Evolutionary conservation across 2,329 filamentous ascomycete species (phyloP), one percentile per base, ranked within the genome.

Genomic region (Corynespora cassiicola): DNA sequence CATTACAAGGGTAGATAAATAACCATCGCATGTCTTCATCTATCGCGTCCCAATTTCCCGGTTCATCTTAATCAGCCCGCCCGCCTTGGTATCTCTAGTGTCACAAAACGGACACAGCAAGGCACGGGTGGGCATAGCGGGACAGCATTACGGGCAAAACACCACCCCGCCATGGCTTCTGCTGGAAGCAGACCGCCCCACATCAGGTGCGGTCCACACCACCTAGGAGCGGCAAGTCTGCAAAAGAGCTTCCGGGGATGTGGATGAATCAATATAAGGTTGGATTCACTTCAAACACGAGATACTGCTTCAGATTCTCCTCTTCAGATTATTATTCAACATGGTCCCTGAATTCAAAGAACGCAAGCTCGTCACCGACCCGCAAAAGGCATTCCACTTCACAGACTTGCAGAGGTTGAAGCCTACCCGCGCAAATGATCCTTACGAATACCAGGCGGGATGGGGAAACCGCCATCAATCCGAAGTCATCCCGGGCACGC

Each of bases 401-500:
- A 67, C 66, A 16, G 66, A 69, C 42, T 57, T 68, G 8, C 65
- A 68, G 32, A 51, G 63, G 47, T 46, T 63, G 21, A 68, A 68
- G 45, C 64, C 65, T 16, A 69, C 65, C 18, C 56, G 65, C 18
- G 60, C 50, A 23, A 68, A 69, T 39, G 65, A 70, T 41, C 65
- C 66, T 9, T 69, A 70, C 42, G 58, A 66, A 14, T 70, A 69
- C 22, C 59, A 64, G 39, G 53, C 61, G 39, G 66, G 66, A 47
- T 70, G 62, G 61, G 61, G 63, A 31, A 70, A 69, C 38, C 56
- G 65, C 39, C 67, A 71, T 34, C 54, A 65, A 33, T 68, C 65
- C 6, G 71, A 74, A 45, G 62, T 71, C 3, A 72, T 74, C 25
- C 70, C 71, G 5, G 71, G 71, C 0, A 71, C 71, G 7, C 41